Conservation (phyloP, 2,329 filamentous ascomycete species). For the Aspergillus sp. region DNA sequence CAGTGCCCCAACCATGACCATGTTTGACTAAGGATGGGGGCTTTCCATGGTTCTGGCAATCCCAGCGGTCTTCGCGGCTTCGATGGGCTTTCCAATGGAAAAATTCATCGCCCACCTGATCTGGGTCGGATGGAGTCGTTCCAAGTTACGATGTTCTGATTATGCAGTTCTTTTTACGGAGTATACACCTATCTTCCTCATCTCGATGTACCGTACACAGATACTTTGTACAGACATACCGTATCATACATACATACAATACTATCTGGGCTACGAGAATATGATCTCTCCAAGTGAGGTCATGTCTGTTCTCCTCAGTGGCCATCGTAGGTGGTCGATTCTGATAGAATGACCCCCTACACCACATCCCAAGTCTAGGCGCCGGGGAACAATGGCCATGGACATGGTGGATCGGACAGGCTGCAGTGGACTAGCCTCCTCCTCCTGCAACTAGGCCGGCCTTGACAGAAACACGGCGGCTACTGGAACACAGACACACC, state of each 20-base stretch:
- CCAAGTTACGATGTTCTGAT: neutral
- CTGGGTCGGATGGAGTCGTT: neutral
- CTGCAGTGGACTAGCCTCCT: too few species aligned
- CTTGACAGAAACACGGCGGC: slow-evolving; percentile 5
- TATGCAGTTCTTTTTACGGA: neutral
- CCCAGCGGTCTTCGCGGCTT: slow-evolving; percentile 11
- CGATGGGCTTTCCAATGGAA: slow-evolving; percentile 11
- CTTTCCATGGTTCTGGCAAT: slow-evolving; percentile 2
- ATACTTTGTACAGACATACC: neutral
- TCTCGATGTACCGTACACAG: neutral
- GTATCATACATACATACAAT: neutral
- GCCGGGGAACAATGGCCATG: neutral
- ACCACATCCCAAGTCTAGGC: neutral
- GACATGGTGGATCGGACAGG: neutral
- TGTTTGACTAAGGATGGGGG: slow-evolving; percentile 1
- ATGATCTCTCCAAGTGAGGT: too few species aligned
- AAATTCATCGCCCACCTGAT: slow-evolving; percentile 11
- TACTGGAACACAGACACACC: slow-evolving; percentile 7
- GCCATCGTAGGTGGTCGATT: too few species aligned
- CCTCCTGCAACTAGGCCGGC: slow-evolving; percentile 1
- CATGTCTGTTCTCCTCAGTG: too few species aligned
- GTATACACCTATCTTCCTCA: neutral
- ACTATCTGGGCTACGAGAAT: too few species aligned
- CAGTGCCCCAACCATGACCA: slow-evolving; percentile 6
- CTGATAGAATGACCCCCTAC: too few species aligned